Conservation (phyloP, 441 rosid genomes). For the Melastoma candidum region DNA sequence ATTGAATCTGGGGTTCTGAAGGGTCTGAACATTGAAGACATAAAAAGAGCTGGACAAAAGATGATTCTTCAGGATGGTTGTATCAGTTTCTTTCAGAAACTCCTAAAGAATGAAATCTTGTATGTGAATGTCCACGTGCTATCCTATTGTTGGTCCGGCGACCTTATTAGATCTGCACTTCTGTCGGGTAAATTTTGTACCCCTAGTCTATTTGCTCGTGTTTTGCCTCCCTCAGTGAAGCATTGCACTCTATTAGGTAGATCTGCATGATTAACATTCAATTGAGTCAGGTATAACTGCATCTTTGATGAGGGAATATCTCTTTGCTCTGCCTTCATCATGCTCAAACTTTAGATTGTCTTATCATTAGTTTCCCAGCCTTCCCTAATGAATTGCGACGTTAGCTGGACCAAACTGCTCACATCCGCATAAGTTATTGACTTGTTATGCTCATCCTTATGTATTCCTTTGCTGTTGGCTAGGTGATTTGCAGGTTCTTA, state of each 20-base stretch:
- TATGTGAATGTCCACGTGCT: conserved; percentile 55
- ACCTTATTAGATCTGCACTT: conserved; percentile 73
- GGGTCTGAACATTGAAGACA: conserved; percentile 78
- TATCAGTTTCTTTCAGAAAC: conserved; percentile 48
- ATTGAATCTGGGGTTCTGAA: conserved; percentile 66
- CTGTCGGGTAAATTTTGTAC: conserved; percentile 40
- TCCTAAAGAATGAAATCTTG: conserved; percentile 36
- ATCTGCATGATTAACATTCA: too few relatives aligned
- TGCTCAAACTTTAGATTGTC: too few relatives aligned
- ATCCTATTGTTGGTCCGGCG: conserved; percentile 93
- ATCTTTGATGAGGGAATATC: too few relatives aligned
- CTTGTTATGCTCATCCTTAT: not conserved
- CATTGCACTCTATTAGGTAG: too few relatives aligned
- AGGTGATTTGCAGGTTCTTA: conserved; percentile 53
- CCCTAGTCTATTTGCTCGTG: not conserved
- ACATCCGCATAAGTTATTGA: not conserved
- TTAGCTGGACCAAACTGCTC: not conserved
- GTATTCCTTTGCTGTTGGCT: conserved; percentile 8
- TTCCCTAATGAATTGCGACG: too few relatives aligned
- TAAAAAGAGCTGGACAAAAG: conserved; percentile 70
- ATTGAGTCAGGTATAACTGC: too few relatives aligned
- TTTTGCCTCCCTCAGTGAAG: too few relatives aligned
- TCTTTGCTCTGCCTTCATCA: too few relatives aligned
- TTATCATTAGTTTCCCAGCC: too few relatives aligned
- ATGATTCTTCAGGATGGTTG: conserved; percentile 82